Base-by-base conservation (phyloP, 1,139 yeast genomes). In the Nakaseomyces bracarensis region DNA sequence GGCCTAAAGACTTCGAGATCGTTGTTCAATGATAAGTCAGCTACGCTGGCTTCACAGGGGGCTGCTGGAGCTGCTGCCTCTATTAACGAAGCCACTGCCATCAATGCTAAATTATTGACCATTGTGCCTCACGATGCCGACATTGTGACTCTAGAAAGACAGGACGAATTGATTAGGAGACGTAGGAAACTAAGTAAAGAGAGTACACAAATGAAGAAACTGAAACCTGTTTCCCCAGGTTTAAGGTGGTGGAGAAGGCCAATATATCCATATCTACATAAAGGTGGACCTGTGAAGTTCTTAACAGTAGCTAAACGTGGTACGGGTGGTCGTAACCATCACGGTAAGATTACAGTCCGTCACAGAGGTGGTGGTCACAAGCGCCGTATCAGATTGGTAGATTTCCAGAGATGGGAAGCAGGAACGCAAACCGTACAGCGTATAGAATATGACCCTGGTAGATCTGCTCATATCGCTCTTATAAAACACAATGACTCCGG, bases 311-410 rank as follows among this genome's bases (percentile, higher is more conserved):
- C 89, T 30, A 77, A 77, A 57, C 79, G 80, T 61, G 75, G 76
- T 47, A 77, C 78, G 39, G 82, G 95, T 42, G 99, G 99, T 51
- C 80, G 99, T 68, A 89, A 91, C 63, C 74, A 83, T 64, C 71
- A 82, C 10, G 99, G 99, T 53, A 74, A 76, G 52, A 85, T 91
- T 55, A 85, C 96, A 7, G 82, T 86, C 35, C 78, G 98, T 61
- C 96, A 93, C 61, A 79, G 93, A 64, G 98, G 98, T 62, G 98
- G 98, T 56, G 98, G 97, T 37, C 94, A 85, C 62, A 86, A 83
- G 64, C 80, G 87, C 58, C 77, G 98, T 64, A 75, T 83, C 35
- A 76, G 99, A 57, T 63, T 84, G 38, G 74, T 91, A 22, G 99
- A 91, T 64, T 80, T 81, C 58, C 70, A 71, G 54, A 75, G 99